These are phyloP conservation scores for Globisporangium polare DNA, from an alignment of 352 stramenopile species.

Conservation along the genomic window DNA sequence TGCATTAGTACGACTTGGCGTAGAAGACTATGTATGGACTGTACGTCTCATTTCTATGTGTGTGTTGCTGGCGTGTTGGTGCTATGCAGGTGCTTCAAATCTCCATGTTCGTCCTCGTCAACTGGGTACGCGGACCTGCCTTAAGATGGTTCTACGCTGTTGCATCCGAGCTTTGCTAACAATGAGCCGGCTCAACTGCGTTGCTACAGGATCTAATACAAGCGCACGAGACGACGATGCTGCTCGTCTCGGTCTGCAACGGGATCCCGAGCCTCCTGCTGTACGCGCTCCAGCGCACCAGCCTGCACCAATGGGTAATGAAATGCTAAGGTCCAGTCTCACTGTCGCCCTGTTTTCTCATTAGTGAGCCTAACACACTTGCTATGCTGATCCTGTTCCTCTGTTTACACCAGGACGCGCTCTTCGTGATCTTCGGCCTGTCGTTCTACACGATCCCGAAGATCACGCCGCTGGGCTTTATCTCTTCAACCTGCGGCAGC, in stretches of 20 bases:
- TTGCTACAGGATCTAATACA: slow-evolving; percentile 47
- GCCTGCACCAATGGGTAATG: slow-evolving; percentile 76
- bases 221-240: slow-evolving; percentile 66
- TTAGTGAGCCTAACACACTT: too few relatives aligned
- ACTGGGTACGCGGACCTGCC: slow-evolving; percentile 35
- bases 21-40: neutral
- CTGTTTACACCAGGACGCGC: slow-evolving; percentile 40
- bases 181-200: neutral
- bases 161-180: neutral
- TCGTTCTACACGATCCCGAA: slow-evolving; percentile 87
- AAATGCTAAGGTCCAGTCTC: too few relatives aligned
- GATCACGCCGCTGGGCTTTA: slow-evolving; percentile 75
- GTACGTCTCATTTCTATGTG: neutral
- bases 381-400: too few relatives aligned
- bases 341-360: too few relatives aligned
- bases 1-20: neutral
- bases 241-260: slow-evolving; percentile 68
- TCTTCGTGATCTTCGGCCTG: slow-evolving; percentile 81
- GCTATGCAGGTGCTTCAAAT: slow-evolving; percentile 58
- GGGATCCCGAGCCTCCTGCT: slow-evolving; percentile 66
- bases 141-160: neutral
- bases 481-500: slow-evolving; percentile 67
- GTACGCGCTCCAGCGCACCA: slow-evolving; percentile 62
- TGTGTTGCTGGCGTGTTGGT: slow-evolving; percentile 3
- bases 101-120: slow-evolving; percentile 71